phyloP scores from a whole-genome alignment of 805 yeast species.

The Metschnikowia lachancei region DNA sequence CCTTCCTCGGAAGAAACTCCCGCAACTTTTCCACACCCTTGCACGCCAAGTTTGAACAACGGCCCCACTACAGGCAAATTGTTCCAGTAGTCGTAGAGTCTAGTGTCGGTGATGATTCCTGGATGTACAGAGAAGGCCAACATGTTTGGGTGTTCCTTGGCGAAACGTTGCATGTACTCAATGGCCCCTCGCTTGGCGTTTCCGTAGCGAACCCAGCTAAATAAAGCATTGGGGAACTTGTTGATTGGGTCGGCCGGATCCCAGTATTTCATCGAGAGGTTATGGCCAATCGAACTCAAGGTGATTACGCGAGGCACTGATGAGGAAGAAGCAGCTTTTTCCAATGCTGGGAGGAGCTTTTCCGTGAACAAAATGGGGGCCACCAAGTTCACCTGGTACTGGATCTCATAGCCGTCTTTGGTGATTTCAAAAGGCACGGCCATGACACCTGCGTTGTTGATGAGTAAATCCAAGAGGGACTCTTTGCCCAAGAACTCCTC shows the following conservation, averaged over 20 bases:
- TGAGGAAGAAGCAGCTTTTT: conserved; percentile 18
- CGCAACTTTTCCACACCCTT: conserved; percentile 16
- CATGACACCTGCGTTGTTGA: conserved; percentile 44
- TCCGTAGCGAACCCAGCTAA: conserved; percentile 36
- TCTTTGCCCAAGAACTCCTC: conserved; percentile 26
- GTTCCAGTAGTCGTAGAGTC: conserved; percentile 31
- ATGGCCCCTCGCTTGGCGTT: conserved; percentile 34
- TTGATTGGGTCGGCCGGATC: conserved; percentile 26
- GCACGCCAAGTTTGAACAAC: conserved; percentile 18
- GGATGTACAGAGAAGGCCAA: conserved; percentile 39
- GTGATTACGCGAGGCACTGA: conserved; percentile 31
- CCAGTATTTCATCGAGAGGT: conserved; percentile 23
- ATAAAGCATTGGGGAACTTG: conserved; percentile 25
- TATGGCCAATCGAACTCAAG: conserved; percentile 36
- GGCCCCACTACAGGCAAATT: conserved; percentile 25
- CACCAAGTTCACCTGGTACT: conserved; percentile 40
- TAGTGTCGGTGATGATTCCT: conserved; percentile 36
- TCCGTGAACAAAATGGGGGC: conserved; percentile 36
- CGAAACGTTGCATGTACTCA: conserved; percentile 30
- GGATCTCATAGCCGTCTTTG: conserved; percentile 38
- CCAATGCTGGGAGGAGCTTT: conserved; percentile 27
- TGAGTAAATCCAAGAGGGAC: conserved; percentile 29
- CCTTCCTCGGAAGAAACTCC: conserved; percentile 39
- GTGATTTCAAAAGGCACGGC: conserved; percentile 36
- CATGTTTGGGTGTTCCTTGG: conserved; percentile 29